Evolutionary conservation across 2,329 filamentous ascomycete genomes (phyloP).

Genomic region (Sclerotinia minor): DNA sequence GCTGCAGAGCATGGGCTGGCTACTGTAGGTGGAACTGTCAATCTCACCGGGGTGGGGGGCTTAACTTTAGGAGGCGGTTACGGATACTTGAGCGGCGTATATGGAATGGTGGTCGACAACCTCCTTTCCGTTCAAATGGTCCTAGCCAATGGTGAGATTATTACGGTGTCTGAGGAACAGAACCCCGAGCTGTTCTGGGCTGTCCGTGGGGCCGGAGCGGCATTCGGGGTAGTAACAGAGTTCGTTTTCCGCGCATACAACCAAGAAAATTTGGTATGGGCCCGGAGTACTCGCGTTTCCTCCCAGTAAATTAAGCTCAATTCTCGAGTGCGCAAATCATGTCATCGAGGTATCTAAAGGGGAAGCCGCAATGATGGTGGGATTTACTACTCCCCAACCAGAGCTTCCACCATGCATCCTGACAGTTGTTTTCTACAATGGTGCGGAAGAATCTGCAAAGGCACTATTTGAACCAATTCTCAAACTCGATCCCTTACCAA

Average conservation of each 20-base stretch:
- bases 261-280: slow-evolving; percentile 39
- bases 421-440: slow-evolving; percentile 41
- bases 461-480: slow-evolving; percentile 39
- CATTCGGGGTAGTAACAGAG: slow-evolving; percentile 1
- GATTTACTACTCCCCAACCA: neutral
- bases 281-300: slow-evolving; percentile 30
- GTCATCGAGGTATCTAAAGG: slow-evolving; percentile 21
- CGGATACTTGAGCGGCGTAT: slow-evolving; percentile 53
- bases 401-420: neutral
- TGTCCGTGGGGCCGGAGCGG: slow-evolving; percentile 25
- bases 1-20: slow-evolving; percentile 22
- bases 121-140: slow-evolving; percentile 31
- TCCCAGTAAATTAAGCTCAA: slow-evolving; percentile 19
- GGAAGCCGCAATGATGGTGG: slow-evolving; percentile 13
- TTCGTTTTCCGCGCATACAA: slow-evolving; percentile 6
- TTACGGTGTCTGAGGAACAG: slow-evolving; percentile 26
- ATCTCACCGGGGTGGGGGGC: slow-evolving; percentile 23
- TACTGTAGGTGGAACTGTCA: slow-evolving; percentile 9
- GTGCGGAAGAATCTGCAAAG: slow-evolving; percentile 38
- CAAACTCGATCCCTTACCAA: slow-evolving; percentile 36
- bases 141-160: slow-evolving; percentile 31
- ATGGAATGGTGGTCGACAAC: slow-evolving; percentile 35
- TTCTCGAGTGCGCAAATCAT: slow-evolving; percentile 29
- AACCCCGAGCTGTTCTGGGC: slow-evolving; percentile 36
- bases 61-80: slow-evolving; percentile 43